A percentile compares a stretch with the other conserved stretches of the same genome.
Conservation (phyloP, 768 basidiomycete genomes). For the Russula olivacea region DNA sequence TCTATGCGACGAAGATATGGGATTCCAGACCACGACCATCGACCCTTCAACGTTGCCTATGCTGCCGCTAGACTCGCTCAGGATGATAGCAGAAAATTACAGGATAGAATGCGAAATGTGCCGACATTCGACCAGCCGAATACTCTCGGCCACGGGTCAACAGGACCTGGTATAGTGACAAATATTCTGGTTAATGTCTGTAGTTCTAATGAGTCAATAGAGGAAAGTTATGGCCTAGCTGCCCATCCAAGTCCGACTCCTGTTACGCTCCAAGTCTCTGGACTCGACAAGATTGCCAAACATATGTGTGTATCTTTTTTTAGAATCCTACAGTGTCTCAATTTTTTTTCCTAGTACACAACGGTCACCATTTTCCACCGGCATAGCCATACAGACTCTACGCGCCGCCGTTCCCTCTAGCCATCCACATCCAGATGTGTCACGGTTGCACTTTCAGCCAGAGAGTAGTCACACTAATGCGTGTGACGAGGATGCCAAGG, state of each 20-base stretch:
- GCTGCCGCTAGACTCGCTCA: conserved; percentile 57
- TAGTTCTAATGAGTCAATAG: not conserved
- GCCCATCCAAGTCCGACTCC: conserved; percentile 4
- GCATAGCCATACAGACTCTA: not conserved
- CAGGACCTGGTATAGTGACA: conserved; percentile 8
- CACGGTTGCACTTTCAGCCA: not conserved
- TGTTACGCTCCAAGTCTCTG: conserved; percentile 15
- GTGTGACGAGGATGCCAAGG: not conserved
- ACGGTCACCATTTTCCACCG: not conserved
- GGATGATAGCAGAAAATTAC: conserved; percentile 35
- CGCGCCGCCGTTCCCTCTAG: not conserved
- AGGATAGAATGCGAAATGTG: conserved; percentile 9
- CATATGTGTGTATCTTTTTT: not conserved
- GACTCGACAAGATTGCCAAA: conserved; percentile 6
- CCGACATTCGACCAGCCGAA: not conserved
- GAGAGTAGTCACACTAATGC: too few relatives aligned
- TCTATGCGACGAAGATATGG: conserved; percentile 71
- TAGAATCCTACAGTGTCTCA: not conserved
- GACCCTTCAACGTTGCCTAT: conserved; percentile 86
- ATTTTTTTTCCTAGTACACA: not conserved
- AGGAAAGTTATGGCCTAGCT: not conserved
- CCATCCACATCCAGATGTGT: not conserved
- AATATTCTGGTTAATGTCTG: not conserved
- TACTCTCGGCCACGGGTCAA: not conserved
- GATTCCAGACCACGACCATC: conserved; percentile 75